These are phyloP conservation scores for Tinospora cordifolia DNA, from an alignment of 164 flowering plant genomes.

Conservation along the genomic window DNA sequence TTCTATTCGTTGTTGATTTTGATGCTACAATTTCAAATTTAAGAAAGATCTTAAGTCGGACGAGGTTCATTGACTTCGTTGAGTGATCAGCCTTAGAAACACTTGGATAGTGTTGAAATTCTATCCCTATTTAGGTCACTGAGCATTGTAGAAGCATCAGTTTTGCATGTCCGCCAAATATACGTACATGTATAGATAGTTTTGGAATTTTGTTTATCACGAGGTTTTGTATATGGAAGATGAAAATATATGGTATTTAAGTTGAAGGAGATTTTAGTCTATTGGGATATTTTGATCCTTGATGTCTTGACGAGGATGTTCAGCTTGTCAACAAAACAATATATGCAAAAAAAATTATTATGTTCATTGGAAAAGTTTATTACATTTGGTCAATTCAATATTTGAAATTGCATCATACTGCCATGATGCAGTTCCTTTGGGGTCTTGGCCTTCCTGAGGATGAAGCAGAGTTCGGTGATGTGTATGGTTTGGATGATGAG, in stretches of 20 bases:
- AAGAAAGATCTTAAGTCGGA: background rate
- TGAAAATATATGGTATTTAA: background rate
- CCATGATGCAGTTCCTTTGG: slow-evolving; percentile 72
- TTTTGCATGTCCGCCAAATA: background rate
- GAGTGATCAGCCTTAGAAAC: background rate
- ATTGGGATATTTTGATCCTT: background rate
- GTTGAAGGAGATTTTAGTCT: background rate
- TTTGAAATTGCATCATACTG: background rate
- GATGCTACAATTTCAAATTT: background rate
- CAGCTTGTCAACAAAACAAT: too few species aligned
- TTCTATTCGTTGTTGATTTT: too few species aligned
- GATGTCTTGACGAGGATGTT: too few species aligned
- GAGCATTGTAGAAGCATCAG: background rate
- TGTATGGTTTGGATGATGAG: slow-evolving; percentile 90
- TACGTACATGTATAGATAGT: too few species aligned
- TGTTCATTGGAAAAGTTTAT: background rate
- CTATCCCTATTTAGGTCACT: background rate
- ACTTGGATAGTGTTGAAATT: background rate
- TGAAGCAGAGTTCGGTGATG: slow-evolving; percentile 84
- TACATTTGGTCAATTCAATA: background rate
- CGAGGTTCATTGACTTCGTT: background rate
- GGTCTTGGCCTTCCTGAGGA: slow-evolving; percentile 73
- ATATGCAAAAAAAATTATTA: too few species aligned
- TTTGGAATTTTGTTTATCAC: too few species aligned
- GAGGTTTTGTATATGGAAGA: background rate